Conservation (phyloP, 805 yeast species). For the Hanseniaspora singularis region DNA sequence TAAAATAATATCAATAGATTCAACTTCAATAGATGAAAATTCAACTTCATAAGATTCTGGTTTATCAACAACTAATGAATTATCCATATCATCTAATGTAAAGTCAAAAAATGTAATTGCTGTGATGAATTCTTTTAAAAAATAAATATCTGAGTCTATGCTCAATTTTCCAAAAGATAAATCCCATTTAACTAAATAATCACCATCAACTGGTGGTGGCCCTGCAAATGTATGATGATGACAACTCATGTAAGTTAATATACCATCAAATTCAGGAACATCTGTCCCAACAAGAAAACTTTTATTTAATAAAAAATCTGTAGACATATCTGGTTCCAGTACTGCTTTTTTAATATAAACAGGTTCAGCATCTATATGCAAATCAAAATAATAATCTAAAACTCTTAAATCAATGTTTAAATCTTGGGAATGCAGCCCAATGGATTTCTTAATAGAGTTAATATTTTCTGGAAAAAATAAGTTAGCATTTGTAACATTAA, state of each 20-base stretch:
- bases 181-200: constrained; percentile 86
- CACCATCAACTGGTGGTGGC: constrained; percentile 74
- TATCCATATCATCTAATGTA: constrained; percentile 65
- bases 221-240: constrained; percentile 94
- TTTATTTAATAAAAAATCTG: constrained; percentile 18
- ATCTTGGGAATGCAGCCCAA: constrained; percentile 50
- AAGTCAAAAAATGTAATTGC: constrained; percentile 42
- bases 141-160: constrained; percentile 39
- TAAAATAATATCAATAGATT: constrained; percentile 36
- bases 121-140: constrained; percentile 34
- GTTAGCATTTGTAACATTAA: constrained; percentile 58
- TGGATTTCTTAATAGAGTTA: constrained; percentile 50
- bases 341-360: constrained; percentile 30
- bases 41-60: constrained; percentile 59
- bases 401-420: constrained; percentile 73
- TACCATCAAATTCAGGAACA: constrained; percentile 24
- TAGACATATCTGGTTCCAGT: constrained; percentile 13
- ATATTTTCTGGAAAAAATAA: constrained; percentile 60
- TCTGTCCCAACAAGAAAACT: constrained; percentile 24
- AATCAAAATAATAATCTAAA: constrained; percentile 85
- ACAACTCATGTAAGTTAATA: constrained; percentile 39
- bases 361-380: constrained; percentile 64
- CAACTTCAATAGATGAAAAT: constrained; percentile 45
- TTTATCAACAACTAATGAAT: constrained; percentile 47
- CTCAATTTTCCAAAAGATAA: constrained; percentile 50